These are phyloP conservation scores for Goniomonas avonlea DNA, from an alignment of 78 protist species.

Conservation along the genomic window DNA sequence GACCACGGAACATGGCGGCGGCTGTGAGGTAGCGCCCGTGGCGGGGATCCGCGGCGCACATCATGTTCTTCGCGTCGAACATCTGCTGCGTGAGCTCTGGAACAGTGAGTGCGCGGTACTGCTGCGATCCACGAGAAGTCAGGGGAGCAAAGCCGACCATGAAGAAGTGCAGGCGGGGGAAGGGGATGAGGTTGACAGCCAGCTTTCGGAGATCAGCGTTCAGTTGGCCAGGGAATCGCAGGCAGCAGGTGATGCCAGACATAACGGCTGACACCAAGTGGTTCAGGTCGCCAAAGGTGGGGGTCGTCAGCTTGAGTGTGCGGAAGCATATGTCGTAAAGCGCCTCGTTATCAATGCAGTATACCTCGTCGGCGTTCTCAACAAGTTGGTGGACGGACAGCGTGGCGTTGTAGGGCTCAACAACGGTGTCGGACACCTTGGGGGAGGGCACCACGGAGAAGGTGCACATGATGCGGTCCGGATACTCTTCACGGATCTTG, in stretches of 20 bases:
- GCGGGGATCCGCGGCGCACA: slow-evolving; percentile 97
- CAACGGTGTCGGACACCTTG: slow-evolving; percentile 93
- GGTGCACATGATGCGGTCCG: slow-evolving; percentile 90
- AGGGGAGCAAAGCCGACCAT: slow-evolving; percentile 94
- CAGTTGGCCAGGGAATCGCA: slow-evolving; percentile 98
- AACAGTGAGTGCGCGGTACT: slow-evolving; percentile 85
- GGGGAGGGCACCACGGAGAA: slow-evolving; percentile 96
- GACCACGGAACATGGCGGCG: slow-evolving; percentile 93
- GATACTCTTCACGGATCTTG: slow-evolving; percentile 84
- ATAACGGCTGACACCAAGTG: slow-evolving; percentile 87
- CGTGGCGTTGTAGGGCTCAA: slow-evolving; percentile 97
- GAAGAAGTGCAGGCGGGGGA: slow-evolving; percentile 99
- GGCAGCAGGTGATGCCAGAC: slow-evolving; percentile 91
- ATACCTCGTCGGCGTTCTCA: slow-evolving; percentile 89
- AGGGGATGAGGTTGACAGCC: slow-evolving; percentile 97
- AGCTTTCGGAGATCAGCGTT: slow-evolving; percentile 95
- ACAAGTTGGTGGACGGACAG: slow-evolving; percentile 95
- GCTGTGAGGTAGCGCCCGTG: slow-evolving; percentile 96
- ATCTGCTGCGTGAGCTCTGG: slow-evolving; percentile 96
- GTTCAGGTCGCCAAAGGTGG: slow-evolving; percentile 94
- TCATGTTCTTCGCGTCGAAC: slow-evolving; percentile 97
- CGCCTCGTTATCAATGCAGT: slow-evolving; percentile 97
- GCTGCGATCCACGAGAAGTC: slow-evolving; percentile 63
- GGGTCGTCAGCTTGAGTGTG: slow-evolving; percentile 80
- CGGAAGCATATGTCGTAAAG: slow-evolving; percentile 91